These are phyloP conservation scores for Russula olivacea DNA, from an alignment of 768 basidiomycete genomes.

Conservation along the genomic window DNA sequence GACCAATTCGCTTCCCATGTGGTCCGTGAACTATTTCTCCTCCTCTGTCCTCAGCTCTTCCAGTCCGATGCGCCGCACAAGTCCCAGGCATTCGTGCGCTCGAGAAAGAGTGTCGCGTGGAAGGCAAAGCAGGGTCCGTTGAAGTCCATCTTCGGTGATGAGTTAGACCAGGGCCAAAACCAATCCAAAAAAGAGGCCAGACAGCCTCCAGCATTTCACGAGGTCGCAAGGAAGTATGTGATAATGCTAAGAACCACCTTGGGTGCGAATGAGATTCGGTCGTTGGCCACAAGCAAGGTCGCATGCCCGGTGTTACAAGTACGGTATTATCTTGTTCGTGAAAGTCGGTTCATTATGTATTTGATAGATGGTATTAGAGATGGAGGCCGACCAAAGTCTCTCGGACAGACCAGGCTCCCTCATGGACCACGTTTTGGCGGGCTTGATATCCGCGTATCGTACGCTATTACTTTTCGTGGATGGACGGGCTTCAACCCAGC, in stretches of 20 bases:
- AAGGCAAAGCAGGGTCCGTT: conserved; percentile 75
- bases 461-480: conserved; percentile 30
- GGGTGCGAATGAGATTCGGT: conserved; percentile 67
- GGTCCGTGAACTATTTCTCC: conserved; percentile 66
- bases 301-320: conserved; percentile 77
- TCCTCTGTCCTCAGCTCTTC: conserved; percentile 62
- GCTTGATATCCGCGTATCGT: conserved; percentile 64
- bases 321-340: conserved; percentile 9
- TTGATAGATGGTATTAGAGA: conserved; percentile 68
- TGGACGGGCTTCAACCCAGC: background rate
- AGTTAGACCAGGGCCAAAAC: conserved; percentile 31
- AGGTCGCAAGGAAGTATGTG: conserved; percentile 43
- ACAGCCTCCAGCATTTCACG: conserved; percentile 44
- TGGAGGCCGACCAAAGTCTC: conserved; percentile 65
- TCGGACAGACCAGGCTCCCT: conserved; percentile 60
- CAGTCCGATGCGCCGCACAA: conserved; percentile 34
- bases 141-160: conserved; percentile 65
- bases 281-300: conserved; percentile 51
- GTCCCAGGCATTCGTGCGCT: conserved; percentile 49
- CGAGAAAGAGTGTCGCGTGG: conserved; percentile 79
- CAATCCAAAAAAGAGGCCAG: conserved; percentile 25
- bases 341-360: conserved; percentile 17
- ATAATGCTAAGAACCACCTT: conserved; percentile 46
- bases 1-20: conserved; percentile 92
- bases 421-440: conserved; percentile 75